Base-by-base conservation (phyloP, 768 basidiomycete genomes). In the Termitomyces sp. region DNA sequence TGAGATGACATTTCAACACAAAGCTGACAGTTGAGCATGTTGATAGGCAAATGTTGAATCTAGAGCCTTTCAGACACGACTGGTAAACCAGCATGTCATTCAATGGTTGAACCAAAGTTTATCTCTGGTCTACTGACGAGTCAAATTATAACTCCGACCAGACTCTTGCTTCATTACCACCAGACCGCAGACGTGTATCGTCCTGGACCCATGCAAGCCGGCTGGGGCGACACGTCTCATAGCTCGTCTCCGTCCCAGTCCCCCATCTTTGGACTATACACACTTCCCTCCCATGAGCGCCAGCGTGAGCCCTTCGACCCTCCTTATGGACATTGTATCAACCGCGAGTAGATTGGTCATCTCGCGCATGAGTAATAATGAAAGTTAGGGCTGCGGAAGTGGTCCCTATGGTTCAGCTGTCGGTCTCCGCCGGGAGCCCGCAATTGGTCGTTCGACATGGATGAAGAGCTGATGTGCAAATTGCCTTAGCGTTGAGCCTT, bases 401-500 rank as follows among this genome's bases (percentile, higher is more conserved):
- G 48, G 55, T 22, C 20, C 20, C 16, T 47, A 41, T 33, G 39
- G 34, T 37, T n/a, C 27, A 45, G 27, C 52, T 4, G 6, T 49
- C 47, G 18, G 27, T 62, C 30, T 49, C 63, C 30, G 57, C n/a
- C n/a, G n/a, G 60, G 39, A 51, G 61, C 46, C 42, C 61, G 49
- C 44, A 55, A 42, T 57, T 67, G 46, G 63, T 58, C 27, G 61
- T 58, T 44, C 48, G 16, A 76, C 76, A 2, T 84, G 63, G 87
- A 91, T 58, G 86, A 81, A 16, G 88, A 90, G 62, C 63, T 91
- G 68, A 76, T 71, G 51, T 79, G n/a, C n/a, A n/a, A n/a, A n/a
- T 84, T 61, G 88, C 83, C 12, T 78, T 91, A 13, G 85, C 86
- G 70, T 67, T 91, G 69, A 91, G 89, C 67, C 76, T 91, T 27